Conservation (phyloP, 176 grass and related monocot genomes). For the Luzula sylvatica region DNA sequence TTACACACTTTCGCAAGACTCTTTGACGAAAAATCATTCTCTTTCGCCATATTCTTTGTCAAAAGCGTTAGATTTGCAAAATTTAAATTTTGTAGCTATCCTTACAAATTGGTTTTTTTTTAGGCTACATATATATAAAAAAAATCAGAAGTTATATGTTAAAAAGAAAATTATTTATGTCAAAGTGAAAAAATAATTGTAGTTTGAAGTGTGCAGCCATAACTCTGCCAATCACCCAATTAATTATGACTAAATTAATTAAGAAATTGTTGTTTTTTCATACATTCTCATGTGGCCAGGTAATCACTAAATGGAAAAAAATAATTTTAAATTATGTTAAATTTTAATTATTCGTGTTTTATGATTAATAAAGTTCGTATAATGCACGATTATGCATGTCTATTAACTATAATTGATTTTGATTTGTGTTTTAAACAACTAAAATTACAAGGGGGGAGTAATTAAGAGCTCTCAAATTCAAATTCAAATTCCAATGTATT, state of each 20-base stretch:
- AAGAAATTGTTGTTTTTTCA: neutral
- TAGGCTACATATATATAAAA: too few species aligned
- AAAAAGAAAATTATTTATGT: too few species aligned
- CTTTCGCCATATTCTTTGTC: too few species aligned
- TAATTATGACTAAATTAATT: neutral
- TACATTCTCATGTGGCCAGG: conserved; percentile 11
- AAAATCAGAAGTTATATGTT: too few species aligned
- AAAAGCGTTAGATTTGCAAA: too few species aligned
- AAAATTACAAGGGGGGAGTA: neutral
- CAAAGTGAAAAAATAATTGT: neutral
- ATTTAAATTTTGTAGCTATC: too few species aligned
- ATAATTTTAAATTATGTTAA: too few species aligned
- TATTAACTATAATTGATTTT: neutral
- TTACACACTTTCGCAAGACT: too few species aligned
- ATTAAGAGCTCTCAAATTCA: too few species aligned
- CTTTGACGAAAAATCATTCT: too few species aligned
- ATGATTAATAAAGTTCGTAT: neutral
- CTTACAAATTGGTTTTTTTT: too few species aligned
- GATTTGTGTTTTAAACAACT: neutral
- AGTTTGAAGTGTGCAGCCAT: neutral
- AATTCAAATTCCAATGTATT: too few species aligned
- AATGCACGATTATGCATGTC: conserved; percentile 2
- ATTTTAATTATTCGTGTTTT: neutral
- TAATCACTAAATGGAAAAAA: neutral
- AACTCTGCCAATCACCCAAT: neutral